These are phyloP conservation scores for Nemophila menziesii DNA, from an alignment of 257 asterid genomes.

Conservation along the genomic window DNA sequence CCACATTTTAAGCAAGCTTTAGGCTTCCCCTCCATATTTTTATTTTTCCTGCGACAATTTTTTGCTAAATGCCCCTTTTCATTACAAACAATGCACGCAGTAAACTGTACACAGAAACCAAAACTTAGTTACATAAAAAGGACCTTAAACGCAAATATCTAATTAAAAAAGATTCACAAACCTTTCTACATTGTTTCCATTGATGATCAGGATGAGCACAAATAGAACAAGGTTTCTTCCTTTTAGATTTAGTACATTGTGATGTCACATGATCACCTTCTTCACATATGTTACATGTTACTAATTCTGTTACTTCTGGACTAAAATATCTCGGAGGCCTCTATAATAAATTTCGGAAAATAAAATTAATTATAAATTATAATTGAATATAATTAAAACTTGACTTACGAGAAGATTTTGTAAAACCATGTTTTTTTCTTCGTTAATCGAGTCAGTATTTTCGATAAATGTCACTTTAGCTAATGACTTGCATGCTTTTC, in stretches of 20 bases:
- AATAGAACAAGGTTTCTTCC: slow-evolving; percentile 18
- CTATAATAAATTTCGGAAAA: slow-evolving; percentile 17
- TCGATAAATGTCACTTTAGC: neutral
- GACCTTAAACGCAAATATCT: neutral
- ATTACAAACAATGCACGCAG: slow-evolving; percentile 22
- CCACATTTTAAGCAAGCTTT: slow-evolving; percentile 34
- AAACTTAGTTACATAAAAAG: neutral
- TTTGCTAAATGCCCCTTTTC: slow-evolving; percentile 21
- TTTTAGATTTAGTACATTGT: neutral
- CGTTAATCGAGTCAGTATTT: slow-evolving; percentile 9
- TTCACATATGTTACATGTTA: slow-evolving; percentile 4
- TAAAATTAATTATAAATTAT: slow-evolving; percentile 4
- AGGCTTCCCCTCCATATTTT: slow-evolving; percentile 13
- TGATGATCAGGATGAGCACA: slow-evolving; percentile 22
- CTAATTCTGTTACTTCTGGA: slow-evolving; percentile 5
- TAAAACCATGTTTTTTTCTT: slow-evolving; percentile 10
- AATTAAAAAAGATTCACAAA: slow-evolving; percentile 3
- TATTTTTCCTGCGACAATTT: slow-evolving; percentile 24
- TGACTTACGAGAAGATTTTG: slow-evolving; percentile 20
- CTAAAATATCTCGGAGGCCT: slow-evolving; percentile 26
- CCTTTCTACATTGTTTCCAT: slow-evolving; percentile 13
- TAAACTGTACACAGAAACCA: slow-evolving; percentile 18
- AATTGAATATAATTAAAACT: neutral
- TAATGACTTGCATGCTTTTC: too few relatives aligned
- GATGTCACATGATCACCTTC: slow-evolving; percentile 7